Evolutionary conservation across 306 rosid species (phyloP).

Genomic region (Vigna mungo): DNA sequence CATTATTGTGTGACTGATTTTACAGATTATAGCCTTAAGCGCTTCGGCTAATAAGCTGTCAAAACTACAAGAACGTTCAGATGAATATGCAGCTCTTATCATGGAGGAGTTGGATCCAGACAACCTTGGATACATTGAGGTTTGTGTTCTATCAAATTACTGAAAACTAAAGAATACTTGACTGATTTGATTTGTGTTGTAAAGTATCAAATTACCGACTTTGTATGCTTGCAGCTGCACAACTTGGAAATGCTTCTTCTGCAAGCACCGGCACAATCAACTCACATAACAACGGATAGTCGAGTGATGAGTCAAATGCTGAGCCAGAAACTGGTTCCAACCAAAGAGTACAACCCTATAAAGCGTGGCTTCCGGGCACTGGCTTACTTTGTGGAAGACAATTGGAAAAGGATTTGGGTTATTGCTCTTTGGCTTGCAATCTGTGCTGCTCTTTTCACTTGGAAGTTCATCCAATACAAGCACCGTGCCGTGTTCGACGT

Average conservation of each 20-base stretch:
- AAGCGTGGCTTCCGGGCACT: conserved; percentile 53
- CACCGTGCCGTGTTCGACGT: conserved; percentile 66
- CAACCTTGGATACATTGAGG: conserved; percentile 84
- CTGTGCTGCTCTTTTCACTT: conserved; percentile 73
- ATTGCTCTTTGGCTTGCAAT: conserved; percentile 69
- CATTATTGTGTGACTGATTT: conserved; percentile 17
- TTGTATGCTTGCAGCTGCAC: conserved; percentile 56
- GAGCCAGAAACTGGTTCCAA: conserved; percentile 82
- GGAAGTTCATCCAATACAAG: conserved; percentile 84
- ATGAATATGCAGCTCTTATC: conserved; percentile 92
- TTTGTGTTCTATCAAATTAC: conserved; percentile 25
- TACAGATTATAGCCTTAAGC: conserved; percentile 77
- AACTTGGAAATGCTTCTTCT: conserved; percentile 86
- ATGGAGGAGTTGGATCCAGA: conserved; percentile 92
- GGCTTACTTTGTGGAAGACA: conserved; percentile 73
- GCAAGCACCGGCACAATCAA: conserved; percentile 76
- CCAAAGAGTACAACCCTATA: conserved; percentile 80
- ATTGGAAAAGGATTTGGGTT: conserved; percentile 84
- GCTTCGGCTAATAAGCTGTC: conserved; percentile 92
- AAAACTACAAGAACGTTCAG: conserved; percentile 75
- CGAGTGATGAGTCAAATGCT: conserved; percentile 69
- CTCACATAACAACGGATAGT: conserved; percentile 63
- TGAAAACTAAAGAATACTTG: not conserved
- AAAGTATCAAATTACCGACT: too few relatives aligned
- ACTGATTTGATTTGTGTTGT: too few relatives aligned